Base-by-base conservation (phyloP, 1,284 basidiomycete genomes). In the Xerocomus amazonicus region DNA sequence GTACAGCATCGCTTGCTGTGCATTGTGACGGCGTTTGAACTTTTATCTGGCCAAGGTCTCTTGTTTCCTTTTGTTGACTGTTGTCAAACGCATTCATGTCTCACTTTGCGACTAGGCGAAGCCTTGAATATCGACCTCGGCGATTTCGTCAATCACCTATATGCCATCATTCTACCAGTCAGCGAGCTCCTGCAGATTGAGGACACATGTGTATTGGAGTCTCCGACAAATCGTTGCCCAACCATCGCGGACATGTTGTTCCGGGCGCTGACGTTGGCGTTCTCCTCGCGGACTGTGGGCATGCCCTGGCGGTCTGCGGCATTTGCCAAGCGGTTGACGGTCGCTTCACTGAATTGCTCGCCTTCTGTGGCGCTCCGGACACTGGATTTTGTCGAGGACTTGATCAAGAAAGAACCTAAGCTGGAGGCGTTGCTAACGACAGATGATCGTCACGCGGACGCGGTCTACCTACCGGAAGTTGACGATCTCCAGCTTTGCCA, bases 1-100 rank as follows among this genome's bases (percentile, higher is more conserved):
- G 73, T 83, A 50, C 82, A 81, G 55, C 83, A 81, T 61, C 84
- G 83, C 62, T 75, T 99, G 54, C 72, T 90, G 48, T 97, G 92
- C 62, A 92, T 99, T 59, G 85, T 91, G 51, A 97, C 97, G 31
- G 96, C 95, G 5, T 97, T 98, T 61, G 95, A 99, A 65, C 81
- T 99, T 44, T 81, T 99, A 38, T 88, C 89, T 14, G 97, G 96
- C 10, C 97, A 99, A 82, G 95, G 94, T 83, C 56, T 56, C 74
- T 69, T 52, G 10, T 13, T 49, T 37, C 28, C 34, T 52, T 31
- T 38, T 28, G 26, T 31, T 43, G 43, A 52, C 16, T 40, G 35
- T 48, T 45, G 45, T 43, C 37, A 52, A 50, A 53, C 26, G 27
- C 45, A 46, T 45, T 56, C 51, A 53, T 54, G 47, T 37, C 37